These are phyloP conservation scores for Candida saitoana DNA, from an alignment of 805 yeast genomes.

Conservation along the genomic window DNA sequence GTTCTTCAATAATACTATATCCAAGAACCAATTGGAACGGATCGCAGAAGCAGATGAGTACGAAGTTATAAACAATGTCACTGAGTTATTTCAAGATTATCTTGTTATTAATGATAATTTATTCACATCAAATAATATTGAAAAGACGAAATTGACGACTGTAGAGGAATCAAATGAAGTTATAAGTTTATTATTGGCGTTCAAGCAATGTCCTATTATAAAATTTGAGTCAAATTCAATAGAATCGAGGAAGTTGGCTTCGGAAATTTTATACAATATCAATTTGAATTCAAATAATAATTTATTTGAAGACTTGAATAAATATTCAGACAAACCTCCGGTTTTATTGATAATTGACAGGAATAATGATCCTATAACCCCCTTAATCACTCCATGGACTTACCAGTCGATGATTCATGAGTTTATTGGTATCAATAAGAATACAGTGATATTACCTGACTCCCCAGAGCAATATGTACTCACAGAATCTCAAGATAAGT, in stretches of 20 bases:
- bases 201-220: slow-evolving; percentile 74
- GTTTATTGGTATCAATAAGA: slow-evolving; percentile 74
- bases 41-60: slow-evolving; percentile 87
- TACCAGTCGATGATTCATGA: slow-evolving; percentile 98
- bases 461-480: slow-evolving; percentile 47
- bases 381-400: slow-evolving; percentile 93
- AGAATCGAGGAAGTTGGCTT: slow-evolving; percentile 60
- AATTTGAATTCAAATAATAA: slow-evolving; percentile 51
- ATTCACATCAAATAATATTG: slow-evolving; percentile 29
- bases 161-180: slow-evolving; percentile 39
- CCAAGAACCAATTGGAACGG: slow-evolving; percentile 75
- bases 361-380: slow-evolving; percentile 87
- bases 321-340: slow-evolving; percentile 64
- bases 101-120: slow-evolving; percentile 67
- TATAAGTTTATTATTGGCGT: slow-evolving; percentile 58
- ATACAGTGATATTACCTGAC: slow-evolving; percentile 65
- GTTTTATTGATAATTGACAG: slow-evolving; percentile 75
- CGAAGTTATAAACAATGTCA: slow-evolving; percentile 71
- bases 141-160: slow-evolving; percentile 16
- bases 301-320: slow-evolving; percentile 62
- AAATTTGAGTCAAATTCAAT: slow-evolving; percentile 72
- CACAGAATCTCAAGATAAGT: slow-evolving; percentile 65
- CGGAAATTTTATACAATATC: slow-evolving; percentile 57
- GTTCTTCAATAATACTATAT: slow-evolving; percentile 70
- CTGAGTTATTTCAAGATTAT: slow-evolving; percentile 84